phyloP scores from a whole-genome alignment of 371 early-diverging fungal genomes.

The Syncephalastrum monosporum region DNA sequence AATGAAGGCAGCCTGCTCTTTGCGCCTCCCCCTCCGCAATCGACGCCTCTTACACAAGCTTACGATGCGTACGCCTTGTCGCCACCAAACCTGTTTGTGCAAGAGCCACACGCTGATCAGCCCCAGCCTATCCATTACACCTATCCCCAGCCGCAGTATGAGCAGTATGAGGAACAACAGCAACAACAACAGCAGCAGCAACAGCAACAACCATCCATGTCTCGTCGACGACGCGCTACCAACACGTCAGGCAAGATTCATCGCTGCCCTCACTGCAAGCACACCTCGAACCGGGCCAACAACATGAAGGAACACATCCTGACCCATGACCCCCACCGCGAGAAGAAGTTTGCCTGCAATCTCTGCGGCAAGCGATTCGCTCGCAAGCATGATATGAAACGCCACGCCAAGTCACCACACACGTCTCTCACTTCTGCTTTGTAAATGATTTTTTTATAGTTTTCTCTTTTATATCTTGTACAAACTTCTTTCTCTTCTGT shows the following conservation, averaged over 20 bases:
- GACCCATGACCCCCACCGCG: constrained; percentile 33
- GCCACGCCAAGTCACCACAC: constrained; percentile 43
- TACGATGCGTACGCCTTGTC: not conserved
- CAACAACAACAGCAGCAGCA: constrained; percentile 1
- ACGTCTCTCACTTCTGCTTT: not conserved
- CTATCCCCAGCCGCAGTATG: not conserved
- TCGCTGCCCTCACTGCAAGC: constrained; percentile 21
- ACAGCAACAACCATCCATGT: not conserved
- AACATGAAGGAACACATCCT: constrained; percentile 34
- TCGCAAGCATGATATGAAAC: constrained; percentile 62
- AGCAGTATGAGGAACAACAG: not conserved
- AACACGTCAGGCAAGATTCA: constrained; percentile 7
- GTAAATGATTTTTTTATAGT: not conserved
- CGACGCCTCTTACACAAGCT: too few species aligned
- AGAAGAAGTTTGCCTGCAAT: constrained; percentile 28
- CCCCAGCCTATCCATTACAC: not conserved
- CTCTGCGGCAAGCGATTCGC: constrained; percentile 56
- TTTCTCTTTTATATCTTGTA: constrained; percentile 8
- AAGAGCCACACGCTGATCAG: constrained; percentile 2
- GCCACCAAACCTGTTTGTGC: constrained; percentile 1
- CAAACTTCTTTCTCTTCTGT: constrained; percentile 7
- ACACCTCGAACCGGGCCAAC: constrained; percentile 27
- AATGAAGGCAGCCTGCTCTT: too few species aligned
- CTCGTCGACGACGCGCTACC: constrained; percentile 3
- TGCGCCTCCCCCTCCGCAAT: too few species aligned